A percentile compares a stretch with the other conserved stretches of the same genome.
Evolutionary conservation across 1,284 basidiomycete genomes (phyloP).

Genomic region (Ganoderma lingzhi): DNA sequence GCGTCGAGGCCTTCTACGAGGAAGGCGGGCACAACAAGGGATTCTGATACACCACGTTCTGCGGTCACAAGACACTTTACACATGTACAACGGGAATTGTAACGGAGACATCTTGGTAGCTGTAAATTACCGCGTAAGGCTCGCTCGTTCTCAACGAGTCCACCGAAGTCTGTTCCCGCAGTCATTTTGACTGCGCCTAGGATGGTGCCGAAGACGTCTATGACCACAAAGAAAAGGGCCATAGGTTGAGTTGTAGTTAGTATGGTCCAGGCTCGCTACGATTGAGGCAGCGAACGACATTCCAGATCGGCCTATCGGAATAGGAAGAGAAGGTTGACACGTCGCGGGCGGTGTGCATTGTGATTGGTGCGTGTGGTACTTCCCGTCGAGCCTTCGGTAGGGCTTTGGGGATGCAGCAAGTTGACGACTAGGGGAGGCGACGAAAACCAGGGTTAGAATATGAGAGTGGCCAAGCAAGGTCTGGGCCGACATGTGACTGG

Average conservation of each 20-base stretch:
- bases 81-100: conserved; percentile 30
- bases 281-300: not conserved
- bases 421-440: not conserved
- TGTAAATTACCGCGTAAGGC: conserved; percentile 13
- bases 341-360: conserved; percentile 8
- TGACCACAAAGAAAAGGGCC: not conserved
- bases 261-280: not conserved
- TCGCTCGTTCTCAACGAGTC: conserved; percentile 11
- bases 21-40: conserved; percentile 61
- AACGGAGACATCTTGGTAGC: conserved; percentile 15
- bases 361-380: conserved; percentile 13
- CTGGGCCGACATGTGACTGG: conserved; percentile 1
- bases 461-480: not conserved
- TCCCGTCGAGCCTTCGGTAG: not conserved
- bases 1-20: conserved; percentile 80
- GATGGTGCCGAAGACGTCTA: conserved; percentile 2
- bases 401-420: not conserved
- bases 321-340: conserved; percentile 8
- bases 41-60: conserved; percentile 44
- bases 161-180: conserved; percentile 2
- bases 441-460: conserved; percentile 2
- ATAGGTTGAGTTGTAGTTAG: not conserved
- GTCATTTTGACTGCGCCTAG: conserved; percentile 14
- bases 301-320: conserved; percentile 16
- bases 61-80: conserved; percentile 10